Conservation (phyloP, 2,329 filamentous ascomycete genomes). For the Diplodia mutila region DNA sequence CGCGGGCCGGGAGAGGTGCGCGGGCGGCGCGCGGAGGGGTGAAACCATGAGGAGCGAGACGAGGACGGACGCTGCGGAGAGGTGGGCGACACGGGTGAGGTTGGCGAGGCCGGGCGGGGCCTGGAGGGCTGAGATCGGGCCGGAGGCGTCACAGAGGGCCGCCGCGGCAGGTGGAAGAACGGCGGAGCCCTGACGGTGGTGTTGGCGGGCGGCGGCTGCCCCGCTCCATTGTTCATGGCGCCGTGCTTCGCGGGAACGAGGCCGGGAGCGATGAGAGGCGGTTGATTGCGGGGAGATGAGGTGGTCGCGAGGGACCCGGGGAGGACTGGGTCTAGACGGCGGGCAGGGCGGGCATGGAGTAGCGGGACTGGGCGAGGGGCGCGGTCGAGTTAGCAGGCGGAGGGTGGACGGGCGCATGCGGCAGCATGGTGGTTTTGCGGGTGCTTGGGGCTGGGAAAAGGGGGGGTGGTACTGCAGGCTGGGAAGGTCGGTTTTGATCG, state of each 20-base stretch:
- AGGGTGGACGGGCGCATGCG: neutral
- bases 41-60: slow-evolving; percentile 34
- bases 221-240: slow-evolving; percentile 24
- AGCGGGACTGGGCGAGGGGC: neutral
- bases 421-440: slow-evolving; percentile 24
- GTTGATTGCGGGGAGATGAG: slow-evolving; percentile 22
- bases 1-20: slow-evolving; percentile 43
- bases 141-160: slow-evolving; percentile 9
- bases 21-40: slow-evolving; percentile 39
- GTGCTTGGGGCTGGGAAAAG: slow-evolving; percentile 11
- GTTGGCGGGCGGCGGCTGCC: neutral
- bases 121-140: neutral
- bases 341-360: slow-evolving; percentile 2
- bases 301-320: slow-evolving; percentile 17
- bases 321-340: slow-evolving; percentile 8
- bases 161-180: slow-evolving; percentile 9
- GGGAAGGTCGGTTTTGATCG: slow-evolving; percentile 20
- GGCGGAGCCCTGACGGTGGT: neutral
- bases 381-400: slow-evolving; percentile 8
- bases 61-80: slow-evolving; percentile 21
- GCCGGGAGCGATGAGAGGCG: slow-evolving; percentile 19
- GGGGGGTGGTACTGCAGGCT: slow-evolving; percentile 22
- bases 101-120: neutral
- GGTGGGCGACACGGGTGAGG: slow-evolving; percentile 5
- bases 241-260: slow-evolving; percentile 6